phyloP scores from a whole-genome alignment of 2,329 filamentous ascomycete genomes.

The Ploettnerulaceae sp. region DNA sequence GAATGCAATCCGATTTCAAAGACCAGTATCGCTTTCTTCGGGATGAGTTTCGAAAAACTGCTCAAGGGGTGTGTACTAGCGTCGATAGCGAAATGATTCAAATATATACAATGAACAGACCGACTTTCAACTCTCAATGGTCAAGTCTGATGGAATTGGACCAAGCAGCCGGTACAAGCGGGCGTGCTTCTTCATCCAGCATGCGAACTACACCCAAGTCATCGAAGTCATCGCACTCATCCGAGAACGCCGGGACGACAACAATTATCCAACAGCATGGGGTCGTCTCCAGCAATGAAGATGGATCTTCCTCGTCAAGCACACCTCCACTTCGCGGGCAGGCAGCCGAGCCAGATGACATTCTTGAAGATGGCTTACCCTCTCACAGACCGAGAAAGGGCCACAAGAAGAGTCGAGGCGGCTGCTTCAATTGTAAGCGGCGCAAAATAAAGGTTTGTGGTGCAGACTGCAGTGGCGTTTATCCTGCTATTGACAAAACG shows the following conservation, averaged over 20 bases:
- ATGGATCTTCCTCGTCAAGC: no score
- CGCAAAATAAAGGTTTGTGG: conserved; percentile 55
- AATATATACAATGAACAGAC: conserved; percentile 5
- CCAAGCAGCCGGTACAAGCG: no score
- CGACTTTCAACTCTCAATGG: background rate
- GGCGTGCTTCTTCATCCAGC: no score
- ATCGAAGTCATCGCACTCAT: no score
- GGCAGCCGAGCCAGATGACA: background rate
- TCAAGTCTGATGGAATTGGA: background rate
- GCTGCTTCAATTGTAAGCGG: conserved; percentile 64
- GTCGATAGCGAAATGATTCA: no score
- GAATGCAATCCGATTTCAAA: conserved; percentile 5
- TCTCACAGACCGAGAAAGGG: conserved; percentile 42
- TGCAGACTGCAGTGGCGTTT: background rate
- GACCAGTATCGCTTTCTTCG: conserved; percentile 10
- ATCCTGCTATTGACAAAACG: background rate
- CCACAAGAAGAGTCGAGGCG: conserved; percentile 61
- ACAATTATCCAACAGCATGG: no score
- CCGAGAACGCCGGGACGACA: no score
- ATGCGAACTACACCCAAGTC: no score
- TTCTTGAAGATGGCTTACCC: background rate
- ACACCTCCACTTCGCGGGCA: no score
- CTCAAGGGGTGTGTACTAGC: conserved; percentile 3
- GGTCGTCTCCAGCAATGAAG: background rate
- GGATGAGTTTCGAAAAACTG: conserved; percentile 11